A percentile compares a stretch with the other conserved stretches of the same genome.
Evolutionary conservation across 352 stramenopile genomes (phyloP).

Genomic region (Pythium folliculosum): DNA sequence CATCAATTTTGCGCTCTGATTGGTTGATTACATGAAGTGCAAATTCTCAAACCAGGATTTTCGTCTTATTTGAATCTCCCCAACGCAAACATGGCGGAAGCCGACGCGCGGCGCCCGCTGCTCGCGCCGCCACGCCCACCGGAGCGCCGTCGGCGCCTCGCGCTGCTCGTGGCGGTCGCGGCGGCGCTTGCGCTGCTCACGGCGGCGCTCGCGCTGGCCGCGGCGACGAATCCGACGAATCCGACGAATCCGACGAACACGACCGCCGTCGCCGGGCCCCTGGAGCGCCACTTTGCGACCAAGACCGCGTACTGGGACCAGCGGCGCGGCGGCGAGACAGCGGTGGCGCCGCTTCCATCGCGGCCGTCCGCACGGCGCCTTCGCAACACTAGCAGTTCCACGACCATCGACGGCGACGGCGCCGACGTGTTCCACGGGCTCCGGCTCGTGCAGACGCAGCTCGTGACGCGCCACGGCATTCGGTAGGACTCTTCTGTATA

Average conservation of each 20-base stretch:
- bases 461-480: slow-evolving; percentile 64
- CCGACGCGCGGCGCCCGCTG: background rate
- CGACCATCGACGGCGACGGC: background rate
- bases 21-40: background rate
- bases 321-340: background rate
- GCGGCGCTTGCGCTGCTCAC: background rate
- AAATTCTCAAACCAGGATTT: background rate
- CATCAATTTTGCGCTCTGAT: slow-evolving; percentile 1
- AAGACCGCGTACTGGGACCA: slow-evolving; percentile 45
- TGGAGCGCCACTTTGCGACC: slow-evolving; percentile 35
- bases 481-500: slow-evolving; percentile 32
- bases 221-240: background rate
- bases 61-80: background rate
- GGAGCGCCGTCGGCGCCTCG: background rate
- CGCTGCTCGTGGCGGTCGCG: background rate
- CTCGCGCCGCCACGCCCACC: background rate
- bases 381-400: background rate
- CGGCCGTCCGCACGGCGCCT: background rate
- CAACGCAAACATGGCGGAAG: background rate
- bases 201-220: slow-evolving; percentile 1
- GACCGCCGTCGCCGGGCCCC: slow-evolving; percentile 1
- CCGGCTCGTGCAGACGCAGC: slow-evolving; percentile 61
- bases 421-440: slow-evolving; percentile 11
- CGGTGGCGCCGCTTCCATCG: background rate
- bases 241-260: background rate